Evolutionary conservation across 2,329 filamentous ascomycete species (phyloP), one percentile per base, ranked within the genome.

Genomic region (Penicillium sp.): DNA sequence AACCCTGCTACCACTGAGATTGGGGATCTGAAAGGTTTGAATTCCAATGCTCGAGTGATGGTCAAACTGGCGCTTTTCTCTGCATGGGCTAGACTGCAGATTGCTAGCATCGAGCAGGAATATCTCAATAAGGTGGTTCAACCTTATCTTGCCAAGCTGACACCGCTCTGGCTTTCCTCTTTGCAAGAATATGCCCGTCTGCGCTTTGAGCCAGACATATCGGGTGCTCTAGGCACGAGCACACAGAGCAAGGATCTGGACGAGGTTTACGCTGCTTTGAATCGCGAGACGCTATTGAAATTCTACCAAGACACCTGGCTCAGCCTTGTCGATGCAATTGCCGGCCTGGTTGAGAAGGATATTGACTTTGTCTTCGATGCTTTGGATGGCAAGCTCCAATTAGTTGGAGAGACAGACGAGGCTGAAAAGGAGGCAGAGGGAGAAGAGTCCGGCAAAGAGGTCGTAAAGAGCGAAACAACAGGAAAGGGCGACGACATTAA

Each of bases 241-340:
- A 89, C 88, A 3, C 77, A 91, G 38, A 91, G 90, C 28, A 89
- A 90, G 24, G 93, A 92, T 67, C 78, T 97, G 12, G 93, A 97
- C 67, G 92, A 90, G 1, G 90, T 97, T 21, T 99, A 99, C 67
- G 90, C 94, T 33, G 93, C 94, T 0, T 77, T 99, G 57, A 97
- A 97, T 68, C 84, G 94, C 16, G 91, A 99, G 72, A 97, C 94
- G 0, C 79, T 97, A 38, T 81, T 99, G 13, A 88, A 87, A 69
- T 99, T 99, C 73, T 99, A 99, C 70, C 93, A 99, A 76, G 91
- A 95, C 53, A 90, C 91, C 0, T 99, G 94, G 94, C 79, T 99
- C 36, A 95, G 94, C 62, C 83, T 99, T 10, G 93, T 99, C 2
- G 92, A 99, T 74, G 95, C 94, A 3, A 97, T 99, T 70, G 93